Evolutionary conservation across 495 filamentous ascomycete species (phyloP).

Genomic region (Aspergillus indologenus): DNA sequence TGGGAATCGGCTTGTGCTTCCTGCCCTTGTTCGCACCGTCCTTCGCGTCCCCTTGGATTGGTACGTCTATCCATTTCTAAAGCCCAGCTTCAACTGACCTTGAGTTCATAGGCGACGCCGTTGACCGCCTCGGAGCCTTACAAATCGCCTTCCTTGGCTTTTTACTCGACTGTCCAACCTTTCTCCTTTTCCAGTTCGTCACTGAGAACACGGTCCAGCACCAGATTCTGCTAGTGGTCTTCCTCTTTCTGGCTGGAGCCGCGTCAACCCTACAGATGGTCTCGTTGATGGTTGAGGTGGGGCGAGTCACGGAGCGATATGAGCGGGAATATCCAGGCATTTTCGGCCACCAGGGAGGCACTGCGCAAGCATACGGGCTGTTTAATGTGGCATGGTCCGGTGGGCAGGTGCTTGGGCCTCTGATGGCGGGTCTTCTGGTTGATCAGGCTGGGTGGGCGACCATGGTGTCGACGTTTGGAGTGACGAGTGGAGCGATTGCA

Average conservation of each 20-base stretch:
- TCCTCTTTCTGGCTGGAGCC: conserved; percentile 35
- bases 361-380: conserved; percentile 59
- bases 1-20: conserved; percentile 58
- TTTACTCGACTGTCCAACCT: conserved; percentile 41
- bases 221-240: conserved; percentile 30
- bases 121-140: conserved; percentile 53
- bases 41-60: conserved; percentile 31
- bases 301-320: conserved; percentile 29
- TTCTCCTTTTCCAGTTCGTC: conserved; percentile 53
- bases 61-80: conserved; percentile 30
- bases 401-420: conserved; percentile 59
- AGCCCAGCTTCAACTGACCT: conserved; percentile 32
- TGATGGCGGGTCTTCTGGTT: conserved; percentile 45
- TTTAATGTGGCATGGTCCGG: conserved; percentile 59
- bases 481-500: conserved; percentile 28
- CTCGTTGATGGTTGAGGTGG: conserved; percentile 38
- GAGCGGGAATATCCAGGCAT: conserved; percentile 33
- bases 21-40: conserved; percentile 48
- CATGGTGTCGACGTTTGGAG: conserved; percentile 38
- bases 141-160: conserved; percentile 47
- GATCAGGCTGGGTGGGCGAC: conserved; percentile 36
- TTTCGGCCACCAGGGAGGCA: conserved; percentile 54
- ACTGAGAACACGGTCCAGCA: conserved; percentile 27
- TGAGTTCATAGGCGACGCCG: conserved; percentile 37
- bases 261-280: conserved; percentile 35